Conservation (phyloP, 2,329 filamentous ascomycete species). For the Venturia oleaginea region DNA sequence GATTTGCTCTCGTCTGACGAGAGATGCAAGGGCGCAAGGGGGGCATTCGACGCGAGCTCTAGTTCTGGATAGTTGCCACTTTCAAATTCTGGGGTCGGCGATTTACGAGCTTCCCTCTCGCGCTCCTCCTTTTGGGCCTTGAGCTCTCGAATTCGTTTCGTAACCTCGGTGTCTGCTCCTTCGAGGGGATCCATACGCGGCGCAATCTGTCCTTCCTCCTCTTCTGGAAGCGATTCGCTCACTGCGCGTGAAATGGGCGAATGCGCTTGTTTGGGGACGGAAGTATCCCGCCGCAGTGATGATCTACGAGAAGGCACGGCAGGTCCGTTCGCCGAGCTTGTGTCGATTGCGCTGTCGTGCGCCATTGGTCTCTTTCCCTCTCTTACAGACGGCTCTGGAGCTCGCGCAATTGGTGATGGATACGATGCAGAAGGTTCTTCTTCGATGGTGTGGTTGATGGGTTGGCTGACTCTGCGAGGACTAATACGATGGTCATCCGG, state of each 20-base stretch:
- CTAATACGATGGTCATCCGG: neutral
- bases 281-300: conserved; percentile 6
- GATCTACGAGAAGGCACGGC: conserved; percentile 13
- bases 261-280: neutral
- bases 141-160: conserved; percentile 48
- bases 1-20: neutral
- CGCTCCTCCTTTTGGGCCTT: conserved; percentile 48
- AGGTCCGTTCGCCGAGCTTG: neutral
- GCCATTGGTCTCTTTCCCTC: conserved; percentile 11
- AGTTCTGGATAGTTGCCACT: neutral
- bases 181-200: neutral
- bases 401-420: conserved; percentile 5
- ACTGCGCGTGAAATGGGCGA: neutral
- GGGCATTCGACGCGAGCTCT: neutral
- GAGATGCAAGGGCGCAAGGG: neutral
- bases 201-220: conserved; percentile 17
- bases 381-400: neutral
- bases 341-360: neutral
- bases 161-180: conserved; percentile 44
- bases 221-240: neutral
- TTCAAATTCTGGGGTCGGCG: neutral
- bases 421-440: conserved; percentile 4
- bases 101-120: conserved; percentile 32
- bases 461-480: neutral
- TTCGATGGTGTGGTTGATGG: conserved; percentile 6